Evolutionary conservation across 1,284 basidiomycete genomes (phyloP), one percentile per base, ranked within the genome.

Genomic region (Tylopilus sp.): DNA sequence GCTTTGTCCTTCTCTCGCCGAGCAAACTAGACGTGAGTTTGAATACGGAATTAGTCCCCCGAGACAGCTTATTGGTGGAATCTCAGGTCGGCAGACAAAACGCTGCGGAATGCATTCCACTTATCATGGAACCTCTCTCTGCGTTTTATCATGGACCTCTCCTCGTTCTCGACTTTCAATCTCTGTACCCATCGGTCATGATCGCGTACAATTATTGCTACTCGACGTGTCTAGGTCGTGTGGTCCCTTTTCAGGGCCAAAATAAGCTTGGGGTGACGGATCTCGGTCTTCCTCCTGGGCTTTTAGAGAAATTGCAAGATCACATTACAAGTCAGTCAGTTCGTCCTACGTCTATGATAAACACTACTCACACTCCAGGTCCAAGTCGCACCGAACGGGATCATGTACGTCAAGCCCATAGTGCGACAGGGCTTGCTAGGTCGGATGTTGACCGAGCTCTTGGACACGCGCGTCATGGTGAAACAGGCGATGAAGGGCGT

Each of bases 181-280:
- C 88, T 2, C 77, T 99, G 26, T 98, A 99, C 64, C 96, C 97
- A 0, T 95, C 92, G 0, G 78, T 98, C 59, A 98, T 98, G 94
- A 97, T 99, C 58, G 95, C 94, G 6, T 96, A 98, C 73, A 98
- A 98, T 66, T 93, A 94, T 66, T 97, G 93, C 64, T 97, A 92
- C 66, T 95, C 94, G 33, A 98, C 96, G 4, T 98, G 94, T 67
- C 75, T 99, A n/a, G 96, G 96, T 3, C 81, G 94, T 6, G 77
- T 92, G 23, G 76, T 78, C 16, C 77, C 85, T 30, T 97, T 96
- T 70, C 87, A 93, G 63, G 92, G 89, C 6, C 80, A 80, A 15
- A 86, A 89, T 69, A 97, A 97, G 68, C 82, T 98, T 52, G 96
- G 96, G 0, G 82, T 89, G 64, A 80, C 82, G 1, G 82, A 92